Percentiles rank a stretch among this genome's conserved stretches.
phyloP scores from a whole-genome alignment of 768 basidiomycete species.

The Lentinus brumalis region DNA sequence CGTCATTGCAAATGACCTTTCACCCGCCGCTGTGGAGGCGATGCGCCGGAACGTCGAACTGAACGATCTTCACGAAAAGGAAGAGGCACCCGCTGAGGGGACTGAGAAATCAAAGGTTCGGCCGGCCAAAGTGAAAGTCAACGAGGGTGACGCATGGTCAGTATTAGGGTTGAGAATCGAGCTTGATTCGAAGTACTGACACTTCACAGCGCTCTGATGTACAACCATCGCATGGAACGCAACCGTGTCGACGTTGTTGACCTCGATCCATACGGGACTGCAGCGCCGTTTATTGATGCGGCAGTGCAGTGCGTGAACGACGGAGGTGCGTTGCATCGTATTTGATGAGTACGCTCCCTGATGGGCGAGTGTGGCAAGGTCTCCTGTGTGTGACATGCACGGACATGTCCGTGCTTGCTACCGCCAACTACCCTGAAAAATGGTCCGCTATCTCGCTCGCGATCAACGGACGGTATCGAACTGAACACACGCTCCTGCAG shows the following conservation, averaged over 20 bases:
- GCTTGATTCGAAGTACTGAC: not conserved
- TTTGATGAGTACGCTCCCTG: constrained; percentile 28
- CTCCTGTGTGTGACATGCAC: constrained; percentile 96
- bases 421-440: constrained; percentile 95
- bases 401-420: constrained; percentile 91
- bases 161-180: not conserved
- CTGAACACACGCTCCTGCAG: constrained; percentile 40
- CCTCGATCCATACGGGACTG: constrained; percentile 96
- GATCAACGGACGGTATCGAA: no score
- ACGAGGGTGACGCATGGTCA: constrained; percentile 94
- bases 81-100: constrained; percentile 10
- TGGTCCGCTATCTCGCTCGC: constrained; percentile 52
- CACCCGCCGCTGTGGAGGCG: constrained; percentile 75
- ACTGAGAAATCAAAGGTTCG: constrained; percentile 9
- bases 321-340: constrained; percentile 57
- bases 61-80: constrained; percentile 63
- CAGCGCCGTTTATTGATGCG: constrained; percentile 94
- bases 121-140: constrained; percentile 69
- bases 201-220: constrained; percentile 77
- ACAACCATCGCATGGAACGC: constrained; percentile 74
- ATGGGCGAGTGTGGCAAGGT: constrained; percentile 79
- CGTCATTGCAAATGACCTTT: constrained; percentile 94
- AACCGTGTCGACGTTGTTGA: constrained; percentile 92
- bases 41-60: constrained; percentile 85
- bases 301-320: constrained; percentile 89